Percentiles rank a stretch among this genome's conserved stretches.
Conservation (phyloP, 1,284 basidiomycete genomes). For the Heterobasidion parviporum region DNA sequence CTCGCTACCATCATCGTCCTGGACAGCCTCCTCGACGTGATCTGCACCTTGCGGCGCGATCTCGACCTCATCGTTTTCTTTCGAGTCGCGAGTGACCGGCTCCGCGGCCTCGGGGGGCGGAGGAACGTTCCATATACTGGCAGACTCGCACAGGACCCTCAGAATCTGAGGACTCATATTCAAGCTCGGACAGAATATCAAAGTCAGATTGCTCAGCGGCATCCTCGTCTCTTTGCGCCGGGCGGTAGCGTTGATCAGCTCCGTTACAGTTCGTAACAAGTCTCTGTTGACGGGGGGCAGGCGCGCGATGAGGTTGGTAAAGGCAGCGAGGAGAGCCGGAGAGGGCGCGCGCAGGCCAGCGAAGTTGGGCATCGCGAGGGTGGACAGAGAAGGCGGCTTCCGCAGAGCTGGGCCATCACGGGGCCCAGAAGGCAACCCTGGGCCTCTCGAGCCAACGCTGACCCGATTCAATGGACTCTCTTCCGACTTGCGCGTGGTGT, state of each 20-base stretch:
- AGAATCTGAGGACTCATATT: constrained; percentile 72
- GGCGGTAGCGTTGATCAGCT: constrained; percentile 65
- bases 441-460: constrained; percentile 17
- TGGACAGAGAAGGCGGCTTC: constrained; percentile 72
- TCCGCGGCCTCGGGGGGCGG: constrained; percentile 6
- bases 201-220: constrained; percentile 73
- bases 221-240: constrained; percentile 68
- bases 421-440: constrained; percentile 35
- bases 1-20: not conserved
- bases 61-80: not conserved
- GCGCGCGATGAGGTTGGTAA: constrained; percentile 52
- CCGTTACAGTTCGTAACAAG: constrained; percentile 61
- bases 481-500: constrained; percentile 23
- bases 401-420: constrained; percentile 33
- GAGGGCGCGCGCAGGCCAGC: constrained; percentile 52
- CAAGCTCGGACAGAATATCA: constrained; percentile 76
- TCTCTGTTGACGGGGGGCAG: constrained; percentile 69
- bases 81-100: not conserved
- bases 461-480: constrained; percentile 10
- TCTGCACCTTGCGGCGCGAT: not conserved
- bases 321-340: constrained; percentile 37
- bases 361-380: constrained; percentile 62
- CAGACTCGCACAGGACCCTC: constrained; percentile 63
- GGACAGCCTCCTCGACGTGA: not conserved
- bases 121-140: constrained; percentile 50